Percentiles rank a stretch among this genome's conserved stretches.
Conservation (phyloP, 352 stramenopile species). For the Globisporangium polare region DNA sequence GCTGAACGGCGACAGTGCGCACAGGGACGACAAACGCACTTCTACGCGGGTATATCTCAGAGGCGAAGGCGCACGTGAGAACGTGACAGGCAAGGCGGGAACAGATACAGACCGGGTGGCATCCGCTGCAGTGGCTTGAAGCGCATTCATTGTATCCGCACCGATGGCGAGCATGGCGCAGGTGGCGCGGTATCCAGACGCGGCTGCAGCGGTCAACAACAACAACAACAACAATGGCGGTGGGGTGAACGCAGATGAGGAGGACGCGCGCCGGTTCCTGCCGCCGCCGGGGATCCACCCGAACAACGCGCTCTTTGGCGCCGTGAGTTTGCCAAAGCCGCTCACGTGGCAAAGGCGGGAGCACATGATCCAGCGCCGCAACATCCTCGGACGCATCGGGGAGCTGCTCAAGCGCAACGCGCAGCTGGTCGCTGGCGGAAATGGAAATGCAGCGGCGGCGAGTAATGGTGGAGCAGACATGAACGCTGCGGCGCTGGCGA, state of each 20-base stretch:
- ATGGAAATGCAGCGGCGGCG: neutral
- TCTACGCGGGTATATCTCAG: neutral
- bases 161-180: constrained; percentile 14
- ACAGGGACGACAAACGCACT: neutral
- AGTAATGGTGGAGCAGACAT: neutral
- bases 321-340: constrained; percentile 59
- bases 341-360: constrained; percentile 81
- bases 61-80: too few relatives aligned
- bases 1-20: neutral
- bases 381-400: constrained; percentile 63
- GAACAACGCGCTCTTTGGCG: constrained; percentile 73
- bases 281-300: constrained; percentile 60
- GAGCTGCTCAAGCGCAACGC: constrained; percentile 60
- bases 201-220: neutral
- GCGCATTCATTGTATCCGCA: too few relatives aligned
- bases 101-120: neutral
- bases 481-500: constrained; percentile 22
- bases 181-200: constrained; percentile 11
- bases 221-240: constrained; percentile 1
- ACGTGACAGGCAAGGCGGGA: neutral
- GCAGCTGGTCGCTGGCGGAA: constrained; percentile 22
- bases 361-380: constrained; percentile 61
- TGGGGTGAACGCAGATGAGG: neutral
- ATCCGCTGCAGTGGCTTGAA: neutral
- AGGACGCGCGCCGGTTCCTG: constrained; percentile 26